Evolutionary conservation across 192 early-diverging fungal genomes (phyloP), one percentile per base, ranked within the genome.

Genomic region (Backusella westeae): DNA sequence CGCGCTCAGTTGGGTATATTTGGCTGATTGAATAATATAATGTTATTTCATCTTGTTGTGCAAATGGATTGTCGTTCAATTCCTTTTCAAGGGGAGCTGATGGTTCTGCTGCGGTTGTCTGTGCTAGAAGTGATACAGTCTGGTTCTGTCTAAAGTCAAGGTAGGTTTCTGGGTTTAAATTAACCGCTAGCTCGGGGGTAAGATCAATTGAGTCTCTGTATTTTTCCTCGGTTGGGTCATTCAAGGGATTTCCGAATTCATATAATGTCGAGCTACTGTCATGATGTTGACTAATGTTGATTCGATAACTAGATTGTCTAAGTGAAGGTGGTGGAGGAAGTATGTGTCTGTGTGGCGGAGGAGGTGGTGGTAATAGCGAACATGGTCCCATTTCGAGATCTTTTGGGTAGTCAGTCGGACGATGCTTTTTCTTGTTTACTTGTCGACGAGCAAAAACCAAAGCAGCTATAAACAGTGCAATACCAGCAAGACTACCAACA

Each of bases 401-500:
- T 39, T 63, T 38, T 23, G 23, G 56, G 3, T 49, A 49, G 19
- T 63, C 26, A 26, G 23, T 63, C 0, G 26, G 26, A 12, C 14
- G 12, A 23, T 23, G 21, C 10, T 63, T 56, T 44, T 56, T 52
- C 34, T 63, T 65, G 9, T 17, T 34, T 34, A 65, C 38, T 32
- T 38, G 7, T 6, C 56, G 19, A 12, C 72, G 53, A 39, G 26
- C 10, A 38, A 74, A 36, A 29, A 74, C 39, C 15, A 74, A 59
- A 29, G 72, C 35, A 4, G n/a, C 56, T 26, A 26, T 8, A 10
- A 74, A n/a, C n/a, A 74, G 49, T 41, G 36, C 4, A 65, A 74
- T 38, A 15, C 38, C 72, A 65, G 34, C 72, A 39, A 74, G 17
- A 21, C 72, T 36, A 44, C 72, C 72, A 26, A 74, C 36, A 26